phyloP scores from a whole-genome alignment of 768 basidiomycete genomes.

The Russula ochroleuca region DNA sequence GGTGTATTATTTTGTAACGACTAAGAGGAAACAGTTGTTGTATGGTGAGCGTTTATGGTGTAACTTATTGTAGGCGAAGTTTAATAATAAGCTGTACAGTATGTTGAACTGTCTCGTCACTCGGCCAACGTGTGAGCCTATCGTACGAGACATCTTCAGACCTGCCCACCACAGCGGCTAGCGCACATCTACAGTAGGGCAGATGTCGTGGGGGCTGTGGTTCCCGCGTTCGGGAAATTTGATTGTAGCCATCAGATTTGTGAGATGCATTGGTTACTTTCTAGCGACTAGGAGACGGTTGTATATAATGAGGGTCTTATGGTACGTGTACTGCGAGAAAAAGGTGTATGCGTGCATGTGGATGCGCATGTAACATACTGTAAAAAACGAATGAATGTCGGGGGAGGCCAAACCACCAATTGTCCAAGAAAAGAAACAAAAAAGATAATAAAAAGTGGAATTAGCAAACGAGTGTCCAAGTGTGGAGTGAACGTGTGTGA shows the following conservation, averaged over 20 bases:
- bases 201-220: too few relatives aligned
- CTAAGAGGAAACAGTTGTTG: neutral
- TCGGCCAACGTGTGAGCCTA: too few relatives aligned
- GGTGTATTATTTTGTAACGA: constrained; percentile 3
- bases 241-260: too few relatives aligned
- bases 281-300: neutral
- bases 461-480: neutral
- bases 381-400: neutral
- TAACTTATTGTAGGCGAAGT: too few relatives aligned
- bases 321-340: neutral
- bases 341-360: neutral
- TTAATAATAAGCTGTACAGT: too few relatives aligned
- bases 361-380: neutral
- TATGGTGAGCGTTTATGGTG: too few relatives aligned
- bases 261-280: neutral
- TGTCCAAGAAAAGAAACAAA: neutral
- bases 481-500: neutral
- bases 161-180: too few relatives aligned
- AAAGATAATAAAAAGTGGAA: neutral
- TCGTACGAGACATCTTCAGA: too few relatives aligned
- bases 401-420: neutral
- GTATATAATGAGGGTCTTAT: constrained; percentile 7
- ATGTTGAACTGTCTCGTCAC: too few relatives aligned
- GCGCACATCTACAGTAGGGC: too few relatives aligned
- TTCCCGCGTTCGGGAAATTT: too few relatives aligned